phyloP scores from a whole-genome alignment of 2,329 filamentous ascomycete species.

The Hysterium pulicare region DNA sequence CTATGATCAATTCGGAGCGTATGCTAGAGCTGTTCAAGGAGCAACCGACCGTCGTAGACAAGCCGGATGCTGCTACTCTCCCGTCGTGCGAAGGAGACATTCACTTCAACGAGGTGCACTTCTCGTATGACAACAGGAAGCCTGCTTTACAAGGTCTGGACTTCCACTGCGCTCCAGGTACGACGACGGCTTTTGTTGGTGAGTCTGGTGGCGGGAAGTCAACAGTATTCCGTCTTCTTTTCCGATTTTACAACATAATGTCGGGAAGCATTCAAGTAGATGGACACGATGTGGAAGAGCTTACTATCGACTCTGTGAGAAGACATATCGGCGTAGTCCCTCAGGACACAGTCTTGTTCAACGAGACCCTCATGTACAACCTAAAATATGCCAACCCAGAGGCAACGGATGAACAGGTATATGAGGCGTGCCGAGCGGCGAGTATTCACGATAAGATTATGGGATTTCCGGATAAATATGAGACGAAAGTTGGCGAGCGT shows the following conservation, averaged over 20 bases:
- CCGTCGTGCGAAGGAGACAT: conserved; percentile 74
- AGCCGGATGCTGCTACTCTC: conserved; percentile 61
- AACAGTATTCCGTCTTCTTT: conserved; percentile 90
- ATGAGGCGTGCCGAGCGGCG: conserved; percentile 76
- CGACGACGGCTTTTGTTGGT: conserved; percentile 91
- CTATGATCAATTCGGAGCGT: conserved; percentile 95
- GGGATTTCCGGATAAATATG: conserved; percentile 81
- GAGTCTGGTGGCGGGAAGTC: conserved; percentile 97
- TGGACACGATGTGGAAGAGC: conserved; percentile 74
- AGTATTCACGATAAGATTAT: conserved; percentile 92
- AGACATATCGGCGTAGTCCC: conserved; percentile 92
- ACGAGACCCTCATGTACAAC: conserved; percentile 93
- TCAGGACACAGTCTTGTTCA: conserved; percentile 93
- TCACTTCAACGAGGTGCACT: conserved; percentile 82
- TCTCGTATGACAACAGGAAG: conserved; percentile 83
- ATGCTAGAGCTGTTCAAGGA: conserved; percentile 96
- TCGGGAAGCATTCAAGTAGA: conserved; percentile 81
- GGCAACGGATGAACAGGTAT: conserved; percentile 78
- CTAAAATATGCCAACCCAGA: conserved; percentile 81
- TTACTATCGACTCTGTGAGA: conserved; percentile 92
- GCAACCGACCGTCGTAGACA: conserved; percentile 83
- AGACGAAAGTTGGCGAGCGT: conserved; percentile 87
- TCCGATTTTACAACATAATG: conserved; percentile 89
- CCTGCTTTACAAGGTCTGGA: conserved; percentile 78
- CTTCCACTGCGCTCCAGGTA: conserved; percentile 84